Evolutionary conservation across 169 alveolate genomes (phyloP).

Genomic region (Cardiosporidium cionae): DNA sequence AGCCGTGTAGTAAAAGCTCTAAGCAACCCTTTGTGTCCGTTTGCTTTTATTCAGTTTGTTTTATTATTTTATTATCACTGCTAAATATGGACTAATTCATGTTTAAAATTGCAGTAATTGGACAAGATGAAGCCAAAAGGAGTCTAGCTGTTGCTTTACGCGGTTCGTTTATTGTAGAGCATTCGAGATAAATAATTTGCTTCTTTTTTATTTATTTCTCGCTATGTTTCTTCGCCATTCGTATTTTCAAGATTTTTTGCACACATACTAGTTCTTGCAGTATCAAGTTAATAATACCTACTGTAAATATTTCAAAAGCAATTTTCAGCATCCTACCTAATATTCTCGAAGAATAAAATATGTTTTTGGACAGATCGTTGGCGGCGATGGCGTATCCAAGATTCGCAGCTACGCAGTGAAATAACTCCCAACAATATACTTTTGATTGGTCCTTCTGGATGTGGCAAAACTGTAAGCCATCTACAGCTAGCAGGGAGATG

Average conservation of each 20-base stretch:
- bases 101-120: slow-evolving; percentile 14
- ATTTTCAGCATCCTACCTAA: background rate
- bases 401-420: slow-evolving; percentile 12
- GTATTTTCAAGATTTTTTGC: background rate
- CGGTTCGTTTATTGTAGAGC: background rate
- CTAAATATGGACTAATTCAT: too few species aligned
- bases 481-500: background rate
- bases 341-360: background rate
- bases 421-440: slow-evolving; percentile 12
- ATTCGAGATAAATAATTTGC: background rate
- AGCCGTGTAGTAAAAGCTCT: too few species aligned
- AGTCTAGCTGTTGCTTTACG: slow-evolving; percentile 15
- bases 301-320: background rate
- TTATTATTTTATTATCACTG: too few species aligned
- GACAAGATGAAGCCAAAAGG: slow-evolving; percentile 11
- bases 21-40: too few species aligned
- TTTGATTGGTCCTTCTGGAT: slow-evolving; percentile 32
- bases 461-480: slow-evolving; percentile 21
- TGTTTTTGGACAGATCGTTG: slow-evolving; percentile 14
- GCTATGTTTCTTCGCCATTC: background rate
- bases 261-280: background rate
- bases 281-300: background rate
- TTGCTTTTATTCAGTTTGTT: too few species aligned
- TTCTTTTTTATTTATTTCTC: background rate
- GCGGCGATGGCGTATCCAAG: slow-evolving; percentile 19